Conservation (phyloP, 768 basidiomycete genomes). For the Naganishia vishniacii region DNA sequence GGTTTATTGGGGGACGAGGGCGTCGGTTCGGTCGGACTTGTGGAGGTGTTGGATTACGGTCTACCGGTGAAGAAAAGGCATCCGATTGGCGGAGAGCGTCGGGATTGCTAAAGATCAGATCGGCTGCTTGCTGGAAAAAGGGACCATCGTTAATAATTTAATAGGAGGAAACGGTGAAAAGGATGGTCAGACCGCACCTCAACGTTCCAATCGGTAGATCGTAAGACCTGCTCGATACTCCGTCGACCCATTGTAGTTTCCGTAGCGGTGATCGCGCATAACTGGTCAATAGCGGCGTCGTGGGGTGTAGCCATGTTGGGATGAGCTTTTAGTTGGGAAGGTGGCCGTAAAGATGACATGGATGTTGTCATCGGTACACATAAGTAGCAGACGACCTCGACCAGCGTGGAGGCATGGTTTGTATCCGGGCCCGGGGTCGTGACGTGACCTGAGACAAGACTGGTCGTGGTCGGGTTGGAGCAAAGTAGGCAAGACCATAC, state of each 20-base stretch:
- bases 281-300: conserved; percentile 37
- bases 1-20: conserved; percentile 15
- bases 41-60: background rate
- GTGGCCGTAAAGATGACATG: background rate
- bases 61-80: background rate
- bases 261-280: conserved; percentile 42
- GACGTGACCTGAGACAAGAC: too few species aligned
- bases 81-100: conserved; percentile 1
- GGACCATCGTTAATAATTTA: too few species aligned
- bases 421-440: too few species aligned
- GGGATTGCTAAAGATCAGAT: conserved; percentile 38
- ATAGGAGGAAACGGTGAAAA: background rate
- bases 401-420: too few species aligned
- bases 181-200: conserved; percentile 35
- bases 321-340: too few species aligned
- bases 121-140: conserved; percentile 35
- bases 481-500: too few species aligned
- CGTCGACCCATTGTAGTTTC: conserved; percentile 32
- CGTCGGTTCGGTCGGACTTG: background rate
- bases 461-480: too few species aligned
- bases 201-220: conserved; percentile 44
- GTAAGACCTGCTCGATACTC: conserved; percentile 40
- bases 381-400: too few species aligned
- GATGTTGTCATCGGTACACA: too few species aligned
- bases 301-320: conserved; percentile 12